Conservation (phyloP, 208 protist genomes). For the Wallacemonas sp. region DNA sequence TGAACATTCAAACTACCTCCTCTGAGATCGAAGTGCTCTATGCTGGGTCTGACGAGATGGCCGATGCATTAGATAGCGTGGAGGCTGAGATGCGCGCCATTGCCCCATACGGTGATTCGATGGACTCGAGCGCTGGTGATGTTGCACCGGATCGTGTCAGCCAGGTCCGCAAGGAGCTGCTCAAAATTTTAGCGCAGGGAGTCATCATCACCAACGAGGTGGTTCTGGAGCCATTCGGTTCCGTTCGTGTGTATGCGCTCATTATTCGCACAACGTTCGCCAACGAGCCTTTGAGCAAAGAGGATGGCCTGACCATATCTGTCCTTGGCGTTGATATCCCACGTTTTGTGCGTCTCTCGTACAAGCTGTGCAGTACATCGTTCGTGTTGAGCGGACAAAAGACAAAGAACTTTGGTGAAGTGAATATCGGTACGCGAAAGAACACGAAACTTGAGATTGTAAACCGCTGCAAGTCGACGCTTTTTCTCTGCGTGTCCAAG, state of each 20-base stretch:
- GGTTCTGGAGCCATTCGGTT: conserved; percentile 38
- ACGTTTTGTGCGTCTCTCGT: conserved; percentile 84
- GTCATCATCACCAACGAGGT: conserved; percentile 32
- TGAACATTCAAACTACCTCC: conserved; percentile 58
- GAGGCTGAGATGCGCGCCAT: conserved; percentile 36
- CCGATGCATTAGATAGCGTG: conserved; percentile 21
- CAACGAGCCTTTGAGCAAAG: conserved; percentile 69
- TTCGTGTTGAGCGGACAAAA: conserved; percentile 82
- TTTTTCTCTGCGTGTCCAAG: conserved; percentile 72
- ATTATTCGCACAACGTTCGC: conserved; percentile 52
- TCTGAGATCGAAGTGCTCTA: conserved; percentile 70
- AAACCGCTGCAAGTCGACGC: conserved; percentile 76
- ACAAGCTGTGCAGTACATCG: conserved; percentile 59
- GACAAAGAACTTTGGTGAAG: conserved; percentile 88
- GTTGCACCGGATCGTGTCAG: conserved; percentile 27
- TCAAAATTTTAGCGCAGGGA: conserved; percentile 36
- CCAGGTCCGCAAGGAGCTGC: conserved; percentile 37
- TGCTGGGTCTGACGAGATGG: conserved; percentile 24
- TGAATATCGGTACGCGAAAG: conserved; percentile 84
- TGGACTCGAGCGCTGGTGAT: neutral
- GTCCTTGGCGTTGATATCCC: conserved; percentile 69
- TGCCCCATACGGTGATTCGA: neutral
- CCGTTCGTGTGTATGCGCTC: conserved; percentile 54
- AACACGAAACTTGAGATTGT: conserved; percentile 77
- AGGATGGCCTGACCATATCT: conserved; percentile 75